A percentile compares a stretch with the other conserved stretches of the same genome.
Conservation (phyloP, 805 yeast species). For the Metschnikowia baotianmanensis region DNA sequence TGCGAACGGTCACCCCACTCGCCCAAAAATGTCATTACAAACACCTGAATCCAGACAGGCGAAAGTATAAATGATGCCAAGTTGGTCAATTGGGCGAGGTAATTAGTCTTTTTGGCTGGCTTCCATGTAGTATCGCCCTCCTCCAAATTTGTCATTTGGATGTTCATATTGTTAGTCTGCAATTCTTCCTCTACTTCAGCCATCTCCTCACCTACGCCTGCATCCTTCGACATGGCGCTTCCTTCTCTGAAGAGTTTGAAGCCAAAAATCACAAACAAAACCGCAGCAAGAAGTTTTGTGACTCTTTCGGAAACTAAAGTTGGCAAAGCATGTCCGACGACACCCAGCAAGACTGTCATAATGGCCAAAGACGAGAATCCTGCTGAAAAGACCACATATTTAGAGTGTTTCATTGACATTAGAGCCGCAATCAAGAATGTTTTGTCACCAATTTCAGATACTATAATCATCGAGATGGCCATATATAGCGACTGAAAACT, state of each 20-base stretch:
- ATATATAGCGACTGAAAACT: conserved; percentile 55
- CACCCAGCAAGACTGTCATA: conserved; percentile 89
- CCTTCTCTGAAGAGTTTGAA: conserved; percentile 77
- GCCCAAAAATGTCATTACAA: conserved; percentile 92
- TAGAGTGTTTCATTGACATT: conserved; percentile 94
- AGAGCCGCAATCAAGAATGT: conserved; percentile 95
- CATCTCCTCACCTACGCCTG: conserved; percentile 91
- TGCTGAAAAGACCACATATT: conserved; percentile 81
- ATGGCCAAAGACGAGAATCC: conserved; percentile 81
- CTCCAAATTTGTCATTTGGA: conserved; percentile 56
- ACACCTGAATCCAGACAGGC: conserved; percentile 92
- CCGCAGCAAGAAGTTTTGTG: conserved; percentile 80
- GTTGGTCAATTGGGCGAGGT: conserved; percentile 45
- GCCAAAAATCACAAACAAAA: conserved; percentile 81
- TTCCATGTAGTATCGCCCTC: conserved; percentile 37
- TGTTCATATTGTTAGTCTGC: conserved; percentile 56
- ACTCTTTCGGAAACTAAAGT: conserved; percentile 72
- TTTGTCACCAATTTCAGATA: conserved; percentile 97
- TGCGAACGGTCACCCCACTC: conserved; percentile 99
- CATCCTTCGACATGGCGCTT: conserved; percentile 68
- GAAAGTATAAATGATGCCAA: conserved; percentile 66
- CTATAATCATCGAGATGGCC: conserved; percentile 86
- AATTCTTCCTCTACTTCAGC: conserved; percentile 97
- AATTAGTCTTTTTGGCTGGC: conserved; percentile 13
- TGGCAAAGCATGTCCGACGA: conserved; percentile 90